Conservation (phyloP, 176 grass and related monocot genomes). For the Eragrostis nindensis region DNA sequence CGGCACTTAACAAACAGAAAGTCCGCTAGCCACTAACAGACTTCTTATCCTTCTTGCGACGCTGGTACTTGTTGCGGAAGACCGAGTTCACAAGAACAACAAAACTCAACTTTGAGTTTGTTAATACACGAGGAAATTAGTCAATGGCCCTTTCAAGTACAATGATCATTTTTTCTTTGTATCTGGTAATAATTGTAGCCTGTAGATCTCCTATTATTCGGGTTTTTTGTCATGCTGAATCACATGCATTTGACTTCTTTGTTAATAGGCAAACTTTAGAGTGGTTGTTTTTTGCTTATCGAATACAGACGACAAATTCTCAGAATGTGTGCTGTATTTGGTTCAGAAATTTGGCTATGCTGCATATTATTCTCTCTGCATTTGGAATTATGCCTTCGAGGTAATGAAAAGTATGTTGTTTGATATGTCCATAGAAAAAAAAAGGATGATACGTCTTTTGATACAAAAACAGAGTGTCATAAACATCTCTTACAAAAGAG, state of each 20-base stretch:
- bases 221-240: not conserved
- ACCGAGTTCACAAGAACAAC: too few relatives aligned
- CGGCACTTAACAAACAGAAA: too few relatives aligned
- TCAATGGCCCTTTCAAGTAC: not conserved
- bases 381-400: slow-evolving; percentile 14
- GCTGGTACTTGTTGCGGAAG: too few relatives aligned
- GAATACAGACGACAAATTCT: not conserved
- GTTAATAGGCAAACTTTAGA: slow-evolving; percentile 9
- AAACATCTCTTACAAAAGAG: not conserved
- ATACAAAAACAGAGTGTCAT: not conserved
- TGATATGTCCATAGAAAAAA: slow-evolving; percentile 28
- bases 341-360: not conserved
- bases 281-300: slow-evolving; percentile 9
- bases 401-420: not conserved
- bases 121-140: not conserved
- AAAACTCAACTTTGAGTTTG: slow-evolving; percentile 15
- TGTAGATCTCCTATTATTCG: slow-evolving; percentile 10
- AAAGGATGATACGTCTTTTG: not conserved
- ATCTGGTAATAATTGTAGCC: not conserved
- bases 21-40: too few relatives aligned
- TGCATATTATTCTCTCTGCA: slow-evolving; percentile 5
- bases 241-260: not conserved
- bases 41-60: too few relatives aligned
- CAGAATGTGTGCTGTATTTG: slow-evolving; percentile 9
- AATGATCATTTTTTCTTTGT: not conserved